Conservation (phyloP, 805 yeast genomes). For the Blastobotrys parvus region DNA sequence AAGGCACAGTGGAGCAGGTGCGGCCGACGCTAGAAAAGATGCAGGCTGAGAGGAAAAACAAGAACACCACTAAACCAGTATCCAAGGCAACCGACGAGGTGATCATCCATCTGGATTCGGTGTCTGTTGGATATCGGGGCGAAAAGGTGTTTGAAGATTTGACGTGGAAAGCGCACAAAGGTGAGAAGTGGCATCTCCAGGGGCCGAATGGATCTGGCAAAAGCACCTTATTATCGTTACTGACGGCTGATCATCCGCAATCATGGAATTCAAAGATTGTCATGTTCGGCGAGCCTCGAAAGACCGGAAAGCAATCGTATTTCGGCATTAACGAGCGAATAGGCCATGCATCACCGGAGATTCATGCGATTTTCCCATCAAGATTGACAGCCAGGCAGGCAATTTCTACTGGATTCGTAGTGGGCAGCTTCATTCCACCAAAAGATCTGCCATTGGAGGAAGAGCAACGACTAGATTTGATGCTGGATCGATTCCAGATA, state of each 20-base stretch:
- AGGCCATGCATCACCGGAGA: slow-evolving; percentile 86
- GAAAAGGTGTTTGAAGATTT: slow-evolving; percentile 51
- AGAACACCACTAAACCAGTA: slow-evolving; percentile 3
- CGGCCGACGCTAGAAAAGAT: slow-evolving; percentile 18
- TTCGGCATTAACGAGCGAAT: slow-evolving; percentile 71
- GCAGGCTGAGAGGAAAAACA: slow-evolving; percentile 5
- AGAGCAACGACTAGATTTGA: slow-evolving; percentile 34
- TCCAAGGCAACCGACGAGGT: slow-evolving; percentile 4
- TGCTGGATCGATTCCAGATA: slow-evolving; percentile 41
- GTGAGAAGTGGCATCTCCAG: slow-evolving; percentile 80
- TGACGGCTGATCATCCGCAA: slow-evolving; percentile 95
- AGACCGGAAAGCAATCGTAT: slow-evolving; percentile 66
- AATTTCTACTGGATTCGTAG: slow-evolving; percentile 63
- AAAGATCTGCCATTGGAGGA: slow-evolving; percentile 32
- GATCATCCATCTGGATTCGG: slow-evolving; percentile 47
- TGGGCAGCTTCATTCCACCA: slow-evolving; percentile 58
- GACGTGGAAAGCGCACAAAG: slow-evolving; percentile 56
- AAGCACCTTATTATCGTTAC: slow-evolving; percentile 72
- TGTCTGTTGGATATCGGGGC: slow-evolving; percentile 61
- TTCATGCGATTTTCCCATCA: slow-evolving; percentile 76
- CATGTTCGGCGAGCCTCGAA: slow-evolving; percentile 58
- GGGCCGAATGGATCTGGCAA: slow-evolving; percentile 94
- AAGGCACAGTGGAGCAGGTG: slow-evolving; percentile 37
- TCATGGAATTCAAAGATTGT: slow-evolving; percentile 72
- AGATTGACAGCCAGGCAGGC: slow-evolving; percentile 46